Percentiles rank a stretch among this genome's conserved stretches.
Evolutionary conservation across 768 basidiomycete genomes (phyloP).

Genomic region (Termitomyces sp.): DNA sequence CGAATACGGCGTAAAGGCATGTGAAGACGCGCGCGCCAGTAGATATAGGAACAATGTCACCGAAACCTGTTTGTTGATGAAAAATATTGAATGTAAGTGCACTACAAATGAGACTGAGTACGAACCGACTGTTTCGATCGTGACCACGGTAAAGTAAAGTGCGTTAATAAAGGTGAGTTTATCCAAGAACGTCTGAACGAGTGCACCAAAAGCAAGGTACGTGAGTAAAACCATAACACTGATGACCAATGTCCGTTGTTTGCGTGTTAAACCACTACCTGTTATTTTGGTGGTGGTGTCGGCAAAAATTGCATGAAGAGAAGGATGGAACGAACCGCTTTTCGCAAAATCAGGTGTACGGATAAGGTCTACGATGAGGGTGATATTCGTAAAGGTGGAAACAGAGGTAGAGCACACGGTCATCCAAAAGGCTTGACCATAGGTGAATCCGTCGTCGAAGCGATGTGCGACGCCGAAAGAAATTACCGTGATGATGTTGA

Average conservation of each 20-base stretch:
- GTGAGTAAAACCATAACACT: constrained; percentile 70
- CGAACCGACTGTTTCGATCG: constrained; percentile 65
- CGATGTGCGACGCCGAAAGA: constrained; percentile 62
- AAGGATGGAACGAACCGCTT: constrained; percentile 43
- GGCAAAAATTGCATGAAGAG: background rate
- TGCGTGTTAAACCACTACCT: constrained; percentile 80
- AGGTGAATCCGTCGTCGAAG: constrained; percentile 65
- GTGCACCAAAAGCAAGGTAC: constrained; percentile 72
- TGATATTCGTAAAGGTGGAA: constrained; percentile 63
- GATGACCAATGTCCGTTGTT: constrained; percentile 77
- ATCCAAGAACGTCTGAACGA: constrained; percentile 52
- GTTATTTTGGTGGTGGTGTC: background rate
- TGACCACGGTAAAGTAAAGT: constrained; percentile 73
- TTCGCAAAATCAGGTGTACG: constrained; percentile 58
- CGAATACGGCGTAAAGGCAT: constrained; percentile 53
- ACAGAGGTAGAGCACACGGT: constrained; percentile 71
- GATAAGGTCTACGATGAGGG: constrained; percentile 59
- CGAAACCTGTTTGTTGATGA: constrained; percentile 51
- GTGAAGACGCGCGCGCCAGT: constrained; percentile 55
- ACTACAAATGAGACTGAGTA: constrained; percentile 1
- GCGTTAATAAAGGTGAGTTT: constrained; percentile 64
- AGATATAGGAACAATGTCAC: constrained; percentile 61
- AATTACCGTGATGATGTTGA: constrained; percentile 59
- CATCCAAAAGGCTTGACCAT: constrained; percentile 72
- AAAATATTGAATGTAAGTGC: background rate